Evolutionary conservation across 106 monocot species (phyloP).

Genomic region (Gastrodia elata): DNA sequence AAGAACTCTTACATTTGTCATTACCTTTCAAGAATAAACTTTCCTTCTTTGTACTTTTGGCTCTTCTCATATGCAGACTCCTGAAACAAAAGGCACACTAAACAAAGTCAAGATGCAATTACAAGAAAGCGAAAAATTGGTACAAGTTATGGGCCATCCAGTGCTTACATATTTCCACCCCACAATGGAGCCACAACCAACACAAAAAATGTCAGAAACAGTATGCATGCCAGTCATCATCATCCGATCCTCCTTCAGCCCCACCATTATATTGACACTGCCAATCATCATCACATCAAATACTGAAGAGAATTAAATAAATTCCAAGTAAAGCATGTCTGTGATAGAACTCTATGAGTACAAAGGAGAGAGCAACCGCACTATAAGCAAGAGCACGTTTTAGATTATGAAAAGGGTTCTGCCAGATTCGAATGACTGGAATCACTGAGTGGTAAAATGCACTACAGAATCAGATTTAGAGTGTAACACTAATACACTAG

Average conservation of each 20-base stretch:
- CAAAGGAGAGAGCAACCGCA: no score
- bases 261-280: conserved; percentile 60
- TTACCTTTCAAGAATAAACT: conserved; percentile 7
- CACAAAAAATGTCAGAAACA: conserved; percentile 79
- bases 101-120: not conserved
- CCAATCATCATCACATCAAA: not conserved
- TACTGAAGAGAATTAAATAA: not conserved
- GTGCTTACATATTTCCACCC: conserved; percentile 87
- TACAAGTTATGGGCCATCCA: not conserved
- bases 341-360: not conserved
- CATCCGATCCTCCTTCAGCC: conserved; percentile 53
- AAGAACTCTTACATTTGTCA: no score
- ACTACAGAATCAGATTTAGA: not conserved
- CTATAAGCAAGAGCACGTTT: not conserved
- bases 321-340: not conserved
- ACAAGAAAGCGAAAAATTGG: not conserved
- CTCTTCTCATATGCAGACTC: conserved; percentile 1
- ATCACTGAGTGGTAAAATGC: not conserved
- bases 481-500: not conserved
- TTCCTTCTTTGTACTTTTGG: conserved; percentile 8
- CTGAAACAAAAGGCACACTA: not conserved
- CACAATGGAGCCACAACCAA: conserved; percentile 70
- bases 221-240: conserved; percentile 86
- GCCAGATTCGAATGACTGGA: not conserved
- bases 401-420: not conserved